Evolutionary conservation across 2,329 filamentous ascomycete genomes (phyloP), one percentile per base, ranked within the genome.

Genomic region (Ciborinia camelliae): DNA sequence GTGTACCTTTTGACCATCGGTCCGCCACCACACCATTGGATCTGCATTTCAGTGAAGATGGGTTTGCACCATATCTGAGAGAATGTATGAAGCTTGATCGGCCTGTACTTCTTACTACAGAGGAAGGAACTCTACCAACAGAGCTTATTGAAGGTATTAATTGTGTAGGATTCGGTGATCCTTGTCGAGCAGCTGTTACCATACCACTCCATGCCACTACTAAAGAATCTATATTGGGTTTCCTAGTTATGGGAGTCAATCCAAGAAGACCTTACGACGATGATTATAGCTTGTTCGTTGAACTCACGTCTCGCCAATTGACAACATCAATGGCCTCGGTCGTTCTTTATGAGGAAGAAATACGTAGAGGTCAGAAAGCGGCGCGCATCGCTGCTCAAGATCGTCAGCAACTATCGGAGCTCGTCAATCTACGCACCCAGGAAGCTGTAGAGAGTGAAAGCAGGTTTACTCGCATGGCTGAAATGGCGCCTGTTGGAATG

Each of bases 321-420:
- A 90, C 88, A 10, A 94, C 90, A 0, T 92, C 90, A 0, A 82
- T 94, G 75, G 90, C 90, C 1, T 93, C 90, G 0, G 90, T 93
- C 0, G 89, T 93, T 0, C 77, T 95, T 1, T 93, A 93, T 65
- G 90, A 94, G 73, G 90, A 94, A 69, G 91, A 95, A 73, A 92
- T 94, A 68, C 84, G 84, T 65, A 83, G 90, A 66, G 89, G 90
- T 0, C 87, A 92, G 75, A 83, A 82, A 70, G 90, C 90, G 1
- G 91, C 90, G 26, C 86, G 85, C 63, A 80, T 92, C 41, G 91
- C 91, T 12, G 90, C 90, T 2, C 78, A 90, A 67, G 90, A 95
- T 75, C 86, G 89, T 2, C 89, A 91, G 69, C 88, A 92, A 71
- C 82, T 95, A 4, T 91, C 89, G 0, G 84, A 91, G 74, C 89